Evolutionary conservation across 179 eudicot genomes (phyloP), one percentile per base, ranked within the genome.

Genomic region (Silene vulgaris): DNA sequence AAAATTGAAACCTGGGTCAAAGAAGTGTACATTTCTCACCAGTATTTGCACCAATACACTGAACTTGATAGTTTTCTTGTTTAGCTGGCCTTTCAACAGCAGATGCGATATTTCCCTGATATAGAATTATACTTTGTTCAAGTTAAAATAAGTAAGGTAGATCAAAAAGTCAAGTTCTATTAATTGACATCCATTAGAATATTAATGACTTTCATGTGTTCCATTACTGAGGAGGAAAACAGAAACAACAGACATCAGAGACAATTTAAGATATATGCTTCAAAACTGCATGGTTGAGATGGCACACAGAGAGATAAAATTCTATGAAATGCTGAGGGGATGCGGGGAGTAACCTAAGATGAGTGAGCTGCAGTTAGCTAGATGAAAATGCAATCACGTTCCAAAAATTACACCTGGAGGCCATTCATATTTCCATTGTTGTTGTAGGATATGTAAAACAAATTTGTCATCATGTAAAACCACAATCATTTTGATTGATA

Each of bases 101-200:
- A 35, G 74, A 71, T 32, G 29, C n/a, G 43, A 57, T 76, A 50
- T 74, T 80, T 35, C 62, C 86, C 91, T 88, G 81, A 68, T 57
- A 59, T 19, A 45, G 19, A 28, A 45, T 45, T 29, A 69, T 14
- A 40, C 37, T 69, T 29, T 60, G 37, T 12, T 45, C 40, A 68
- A 52, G 75, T 63, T 30, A 45, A 43, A 40, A 48, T 43, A 28
- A 17, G 40, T 11, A 13, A 17, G 7, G 26, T 9, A 35, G 48
- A 26, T 12, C 28, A 48, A 60, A 43, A 45, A 45, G 52, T 45
- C 52, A 45, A 11, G 30, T 37, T 61, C 32, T 17, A 37, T 61
- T 37, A 40, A 17, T 9, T 14, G 21, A 71, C 13, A 14, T 43
- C 69, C 69, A 60, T 37, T 20, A 76, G 6, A 17, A n/a, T 68